Evolutionary conservation across 106 monocot species (phyloP).

Genomic region (Phalaenopsis equestris): DNA sequence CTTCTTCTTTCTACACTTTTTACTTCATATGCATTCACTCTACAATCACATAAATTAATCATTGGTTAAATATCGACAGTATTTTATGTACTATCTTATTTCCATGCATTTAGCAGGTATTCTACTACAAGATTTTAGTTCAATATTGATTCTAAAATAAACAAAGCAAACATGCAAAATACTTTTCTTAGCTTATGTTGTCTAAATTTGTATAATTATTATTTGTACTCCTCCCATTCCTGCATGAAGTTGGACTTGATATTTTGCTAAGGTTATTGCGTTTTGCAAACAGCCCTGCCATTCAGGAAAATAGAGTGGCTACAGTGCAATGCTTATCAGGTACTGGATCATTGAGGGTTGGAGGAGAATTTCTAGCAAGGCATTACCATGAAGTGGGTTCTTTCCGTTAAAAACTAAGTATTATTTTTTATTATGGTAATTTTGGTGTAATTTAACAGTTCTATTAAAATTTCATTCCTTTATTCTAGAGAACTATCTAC

Average conservation of each 20-base stretch:
- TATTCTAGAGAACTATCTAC: constrained; percentile 68
- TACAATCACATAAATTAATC: not conserved
- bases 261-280: constrained; percentile 1
- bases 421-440: constrained; percentile 2
- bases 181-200: not conserved
- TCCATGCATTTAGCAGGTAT: not conserved
- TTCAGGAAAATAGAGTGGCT: constrained; percentile 77
- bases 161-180: not conserved
- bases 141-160: not conserved
- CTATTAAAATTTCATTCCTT: not conserved
- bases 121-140: not conserved
- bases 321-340: constrained; percentile 95
- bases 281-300: constrained; percentile 59
- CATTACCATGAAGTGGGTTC: constrained; percentile 69
- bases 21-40: not conserved
- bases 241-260: not conserved
- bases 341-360: constrained; percentile 95
- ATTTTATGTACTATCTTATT: not conserved
- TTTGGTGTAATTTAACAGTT: not conserved
- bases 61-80: not conserved
- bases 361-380: constrained; percentile 83
- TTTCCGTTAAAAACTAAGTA: not conserved
- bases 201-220: not conserved
- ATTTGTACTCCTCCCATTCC: no score
- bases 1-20: no score